Conservation (phyloP, 2,329 filamentous ascomycete genomes). For the Lithohypha guttulata region DNA sequence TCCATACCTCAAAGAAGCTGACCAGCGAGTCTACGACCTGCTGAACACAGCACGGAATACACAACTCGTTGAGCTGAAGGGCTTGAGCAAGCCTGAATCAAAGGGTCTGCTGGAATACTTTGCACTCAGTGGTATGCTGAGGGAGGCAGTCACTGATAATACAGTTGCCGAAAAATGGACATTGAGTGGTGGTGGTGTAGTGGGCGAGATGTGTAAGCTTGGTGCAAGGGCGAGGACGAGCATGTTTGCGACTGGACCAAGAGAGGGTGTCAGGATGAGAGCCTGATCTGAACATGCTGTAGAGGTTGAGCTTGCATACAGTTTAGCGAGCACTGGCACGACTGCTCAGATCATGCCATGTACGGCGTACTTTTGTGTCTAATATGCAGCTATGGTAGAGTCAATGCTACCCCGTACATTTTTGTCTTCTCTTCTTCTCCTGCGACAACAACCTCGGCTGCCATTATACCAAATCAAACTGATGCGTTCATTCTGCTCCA, state of each 20-base stretch:
- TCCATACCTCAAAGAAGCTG: constrained; percentile 41
- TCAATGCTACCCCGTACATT: too few relatives aligned
- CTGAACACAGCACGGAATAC: constrained; percentile 23
- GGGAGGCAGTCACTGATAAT: constrained; percentile 57
- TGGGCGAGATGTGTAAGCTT: constrained; percentile 75
- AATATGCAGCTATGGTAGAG: too few relatives aligned
- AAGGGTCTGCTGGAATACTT: constrained; percentile 85
- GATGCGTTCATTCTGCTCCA: too few relatives aligned
- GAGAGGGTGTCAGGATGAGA: constrained; percentile 8
- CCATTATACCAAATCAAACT: too few relatives aligned
- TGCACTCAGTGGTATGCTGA: constrained; percentile 70
- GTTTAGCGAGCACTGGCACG: too few relatives aligned
- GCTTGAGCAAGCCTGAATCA: constrained; percentile 64
- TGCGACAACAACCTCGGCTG: too few relatives aligned
- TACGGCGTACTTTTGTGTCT: too few relatives aligned
- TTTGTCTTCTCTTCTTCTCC: too few relatives aligned
- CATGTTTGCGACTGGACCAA: constrained; percentile 1
- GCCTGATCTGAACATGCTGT: too few relatives aligned
- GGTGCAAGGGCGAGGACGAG: constrained; percentile 35
- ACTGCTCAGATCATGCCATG: too few relatives aligned
- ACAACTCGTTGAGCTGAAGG: constrained; percentile 47
- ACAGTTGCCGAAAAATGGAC: constrained; percentile 75
- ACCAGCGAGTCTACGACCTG: constrained; percentile 41
- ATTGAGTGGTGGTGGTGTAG: constrained; percentile 65
- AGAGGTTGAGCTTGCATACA: too few relatives aligned